Conservation (phyloP, 2,329 filamentous ascomycete species). For the Beauveria brongniartii region DNA sequence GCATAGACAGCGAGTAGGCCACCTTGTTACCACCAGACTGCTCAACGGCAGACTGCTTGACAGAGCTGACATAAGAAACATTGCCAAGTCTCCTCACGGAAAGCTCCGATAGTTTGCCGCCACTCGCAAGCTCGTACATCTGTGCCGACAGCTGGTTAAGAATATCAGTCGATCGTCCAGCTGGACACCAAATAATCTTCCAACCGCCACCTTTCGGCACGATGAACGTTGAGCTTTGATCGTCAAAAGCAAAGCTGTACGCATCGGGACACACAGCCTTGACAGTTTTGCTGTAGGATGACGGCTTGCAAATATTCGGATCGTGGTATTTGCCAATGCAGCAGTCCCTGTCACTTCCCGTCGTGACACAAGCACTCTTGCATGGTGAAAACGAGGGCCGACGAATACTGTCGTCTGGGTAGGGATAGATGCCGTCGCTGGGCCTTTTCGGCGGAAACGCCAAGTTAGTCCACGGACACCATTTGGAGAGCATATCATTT, state of each 20-base stretch:
- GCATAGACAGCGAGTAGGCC: not conserved
- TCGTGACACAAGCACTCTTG: conserved; percentile 66
- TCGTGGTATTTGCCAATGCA: conserved; percentile 63
- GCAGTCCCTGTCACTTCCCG: conserved; percentile 60
- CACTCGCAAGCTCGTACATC: conserved; percentile 38
- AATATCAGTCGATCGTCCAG: conserved; percentile 51
- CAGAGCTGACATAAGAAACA: conserved; percentile 27
- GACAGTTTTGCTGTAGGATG: conserved; percentile 58
- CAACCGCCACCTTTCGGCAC: conserved; percentile 64
- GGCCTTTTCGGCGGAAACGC: conserved; percentile 59
- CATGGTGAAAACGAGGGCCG: conserved; percentile 71
- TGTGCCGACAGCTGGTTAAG: conserved; percentile 42
- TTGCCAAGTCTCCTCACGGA: conserved; percentile 25
- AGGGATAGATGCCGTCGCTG: conserved; percentile 69
- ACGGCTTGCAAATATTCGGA: conserved; percentile 55
- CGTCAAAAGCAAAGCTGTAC: conserved; percentile 67
- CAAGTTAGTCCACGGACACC: conserved; percentile 78
- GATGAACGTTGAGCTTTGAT: conserved; percentile 52
- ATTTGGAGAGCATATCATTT: conserved; percentile 49
- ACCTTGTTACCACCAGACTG: not conserved
- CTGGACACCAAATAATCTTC: conserved; percentile 70
- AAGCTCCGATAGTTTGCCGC: conserved; percentile 28
- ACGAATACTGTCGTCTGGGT: conserved; percentile 66
- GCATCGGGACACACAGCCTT: conserved; percentile 77
- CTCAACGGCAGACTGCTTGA: conserved; percentile 11